A percentile compares a stretch with the other conserved stretches of the same genome.
Evolutionary conservation across 2,329 filamentous ascomycete genomes (phyloP).

Genomic region (Metarhizium sp.): DNA sequence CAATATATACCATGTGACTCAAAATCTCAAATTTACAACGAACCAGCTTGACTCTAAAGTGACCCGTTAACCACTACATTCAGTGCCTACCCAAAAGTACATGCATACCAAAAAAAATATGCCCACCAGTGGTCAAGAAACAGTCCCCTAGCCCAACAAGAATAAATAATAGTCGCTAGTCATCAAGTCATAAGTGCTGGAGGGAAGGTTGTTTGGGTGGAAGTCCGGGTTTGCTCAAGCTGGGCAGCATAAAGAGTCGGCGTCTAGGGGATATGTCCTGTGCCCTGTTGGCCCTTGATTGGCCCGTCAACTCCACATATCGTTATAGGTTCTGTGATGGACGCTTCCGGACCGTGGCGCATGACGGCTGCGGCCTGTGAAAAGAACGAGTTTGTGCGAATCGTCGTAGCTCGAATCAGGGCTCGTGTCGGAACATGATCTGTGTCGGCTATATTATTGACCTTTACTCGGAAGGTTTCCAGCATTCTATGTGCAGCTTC

Average conservation of each 20-base stretch:
- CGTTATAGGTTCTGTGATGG: constrained; percentile 7
- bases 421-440: constrained; percentile 21
- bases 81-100: not conserved
- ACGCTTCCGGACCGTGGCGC: constrained; percentile 11
- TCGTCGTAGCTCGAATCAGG: constrained; percentile 24
- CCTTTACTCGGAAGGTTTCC: constrained; percentile 25
- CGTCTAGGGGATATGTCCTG: not conserved
- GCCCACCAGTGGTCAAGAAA: not conserved
- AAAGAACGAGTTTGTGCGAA: constrained; percentile 31
- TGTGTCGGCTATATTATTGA: constrained; percentile 23
- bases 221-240: not conserved
- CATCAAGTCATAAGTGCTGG: not conserved
- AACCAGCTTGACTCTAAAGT: too few relatives aligned
- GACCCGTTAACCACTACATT: not conserved
- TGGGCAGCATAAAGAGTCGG: not conserved
- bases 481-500: constrained; percentile 25
- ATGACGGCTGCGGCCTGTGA: constrained; percentile 23
- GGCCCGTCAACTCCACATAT: constrained; percentile 6
- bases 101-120: not conserved
- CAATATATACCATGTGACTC: too few relatives aligned
- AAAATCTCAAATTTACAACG: too few relatives aligned
- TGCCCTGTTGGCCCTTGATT: not conserved
- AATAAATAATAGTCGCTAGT: not conserved
- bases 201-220: not conserved
- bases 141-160: not conserved